These are phyloP conservation scores for Zygosaccharomyces siamensis DNA, from an alignment of 805 yeast genomes.

Conservation along the genomic window DNA sequence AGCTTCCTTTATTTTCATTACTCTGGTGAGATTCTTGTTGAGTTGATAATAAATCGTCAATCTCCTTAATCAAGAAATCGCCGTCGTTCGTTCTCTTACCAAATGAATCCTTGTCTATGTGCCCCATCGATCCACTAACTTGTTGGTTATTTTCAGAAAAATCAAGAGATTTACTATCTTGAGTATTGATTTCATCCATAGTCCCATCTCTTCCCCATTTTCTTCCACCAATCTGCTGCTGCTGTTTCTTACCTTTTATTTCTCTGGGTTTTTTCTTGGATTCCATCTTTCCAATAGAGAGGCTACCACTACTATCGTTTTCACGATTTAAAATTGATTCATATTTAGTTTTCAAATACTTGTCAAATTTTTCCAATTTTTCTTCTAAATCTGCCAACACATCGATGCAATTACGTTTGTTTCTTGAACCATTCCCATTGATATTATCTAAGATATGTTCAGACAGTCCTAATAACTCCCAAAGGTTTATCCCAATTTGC, in stretches of 20 bases:
- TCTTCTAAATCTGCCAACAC: conserved; percentile 30
- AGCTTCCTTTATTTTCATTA: conserved; percentile 22
- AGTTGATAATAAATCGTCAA: conserved; percentile 39
- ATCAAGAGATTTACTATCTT: conserved; percentile 45
- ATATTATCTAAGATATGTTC: conserved; percentile 32
- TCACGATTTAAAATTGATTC: conserved; percentile 18
- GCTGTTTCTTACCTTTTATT: conserved; percentile 13
- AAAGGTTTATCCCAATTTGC: conserved; percentile 33
- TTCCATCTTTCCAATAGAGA: not conserved
- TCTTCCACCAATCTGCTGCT: conserved; percentile 43
- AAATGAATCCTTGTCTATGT: conserved; percentile 33
- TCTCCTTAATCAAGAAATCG: conserved; percentile 60
- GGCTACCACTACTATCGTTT: not conserved
- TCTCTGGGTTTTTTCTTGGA: conserved; percentile 16
- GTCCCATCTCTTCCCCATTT: conserved; percentile 66
- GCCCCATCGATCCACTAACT: conserved; percentile 13
- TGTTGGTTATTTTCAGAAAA: conserved; percentile 42
- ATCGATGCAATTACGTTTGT: conserved; percentile 29
- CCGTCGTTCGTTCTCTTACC: conserved; percentile 47
- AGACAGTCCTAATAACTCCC: conserved; percentile 34
- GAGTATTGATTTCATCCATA: conserved; percentile 41
- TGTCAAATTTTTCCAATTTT: conserved; percentile 38
- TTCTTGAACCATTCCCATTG: conserved; percentile 27
- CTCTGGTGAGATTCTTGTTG: conserved; percentile 38
- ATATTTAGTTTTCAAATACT: conserved; percentile 37